Evolutionary conservation across 352 stramenopile genomes (phyloP).

Genomic region (Phytopythium montanum): DNA sequence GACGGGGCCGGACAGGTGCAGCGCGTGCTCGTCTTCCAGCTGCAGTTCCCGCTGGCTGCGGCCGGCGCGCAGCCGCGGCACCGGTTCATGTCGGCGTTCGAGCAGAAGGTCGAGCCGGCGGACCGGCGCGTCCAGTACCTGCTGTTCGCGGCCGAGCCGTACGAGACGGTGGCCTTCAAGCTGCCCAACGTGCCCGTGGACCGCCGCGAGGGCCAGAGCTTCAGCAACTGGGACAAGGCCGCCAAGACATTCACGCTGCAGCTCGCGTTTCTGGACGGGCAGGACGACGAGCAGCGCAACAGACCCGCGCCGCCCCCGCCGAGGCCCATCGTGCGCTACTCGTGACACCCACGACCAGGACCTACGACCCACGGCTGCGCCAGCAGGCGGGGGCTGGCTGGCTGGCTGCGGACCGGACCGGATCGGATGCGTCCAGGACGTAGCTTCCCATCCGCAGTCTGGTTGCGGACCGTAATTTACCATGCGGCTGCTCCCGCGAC

Average conservation of each 20-base stretch:
- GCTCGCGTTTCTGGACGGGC: conserved; percentile 47
- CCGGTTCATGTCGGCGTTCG: conserved; percentile 99
- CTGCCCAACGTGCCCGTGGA: conserved; percentile 97
- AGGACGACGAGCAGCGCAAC: conserved; percentile 12
- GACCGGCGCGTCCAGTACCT: conserved; percentile 97
- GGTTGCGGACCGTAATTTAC: no score
- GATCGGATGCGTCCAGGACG: no score
- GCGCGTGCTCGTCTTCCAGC: conserved; percentile 90
- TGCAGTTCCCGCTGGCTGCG: conserved; percentile 97
- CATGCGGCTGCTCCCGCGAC: no score
- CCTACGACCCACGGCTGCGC: no score
- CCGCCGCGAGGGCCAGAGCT: conserved; percentile 93
- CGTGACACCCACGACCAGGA: no score
- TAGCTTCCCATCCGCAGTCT: no score
- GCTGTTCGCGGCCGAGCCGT: conserved; percentile 98
- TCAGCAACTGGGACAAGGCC: conserved; percentile 97
- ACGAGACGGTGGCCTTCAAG: conserved; percentile 99
- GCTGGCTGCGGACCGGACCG: no score
- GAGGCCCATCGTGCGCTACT: no score
- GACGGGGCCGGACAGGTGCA: conserved; percentile 50
- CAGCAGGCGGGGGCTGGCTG: no score
- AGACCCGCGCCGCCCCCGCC: conserved; percentile 54
- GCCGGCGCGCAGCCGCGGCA: conserved; percentile 93
- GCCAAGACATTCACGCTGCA: conserved; percentile 96
- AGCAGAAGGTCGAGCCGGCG: conserved; percentile 97